A percentile compares a stretch with the other conserved stretches of the same genome.
These are phyloP conservation scores for Datura wrightii DNA, from an alignment of 257 asterid species.

Conservation along the genomic window DNA sequence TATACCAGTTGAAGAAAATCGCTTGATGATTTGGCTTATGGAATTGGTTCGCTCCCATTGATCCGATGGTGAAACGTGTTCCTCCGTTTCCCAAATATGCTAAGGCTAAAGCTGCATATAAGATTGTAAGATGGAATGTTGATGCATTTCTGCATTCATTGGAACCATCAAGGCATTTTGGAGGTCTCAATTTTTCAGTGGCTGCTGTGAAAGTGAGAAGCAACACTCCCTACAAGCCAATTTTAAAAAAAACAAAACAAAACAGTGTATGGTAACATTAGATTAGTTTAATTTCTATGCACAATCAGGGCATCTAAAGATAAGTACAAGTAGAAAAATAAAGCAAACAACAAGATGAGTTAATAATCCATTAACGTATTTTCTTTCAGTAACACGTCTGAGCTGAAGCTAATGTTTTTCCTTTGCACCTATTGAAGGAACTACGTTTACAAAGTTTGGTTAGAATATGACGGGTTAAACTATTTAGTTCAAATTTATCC, in stretches of 20 bases:
- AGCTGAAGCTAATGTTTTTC: neutral
- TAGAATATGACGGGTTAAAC: neutral
- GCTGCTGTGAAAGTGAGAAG: conserved; percentile 57
- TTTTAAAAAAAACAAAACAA: neutral
- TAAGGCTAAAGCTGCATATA: conserved; percentile 60
- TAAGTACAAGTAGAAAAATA: neutral
- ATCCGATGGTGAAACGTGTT: conserved; percentile 64
- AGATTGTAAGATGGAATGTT: conserved; percentile 45
- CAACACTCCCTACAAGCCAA: conserved; percentile 51
- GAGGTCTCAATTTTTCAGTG: conserved; percentile 52
- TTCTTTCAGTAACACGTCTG: neutral
- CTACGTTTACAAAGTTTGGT: neutral
- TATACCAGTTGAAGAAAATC: conserved; percentile 68
- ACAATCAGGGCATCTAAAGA: neutral
- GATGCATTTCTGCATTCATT: conserved; percentile 53
- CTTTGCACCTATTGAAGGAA: neutral
- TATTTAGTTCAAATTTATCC: neutral
- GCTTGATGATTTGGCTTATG: conserved; percentile 50
- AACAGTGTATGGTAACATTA: neutral
- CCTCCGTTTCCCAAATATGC: conserved; percentile 64
- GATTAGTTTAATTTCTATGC: neutral
- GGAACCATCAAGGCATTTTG: conserved; percentile 49
- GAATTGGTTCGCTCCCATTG: conserved; percentile 78
- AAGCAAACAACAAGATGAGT: neutral
- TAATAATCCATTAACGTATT: too few relatives aligned